phyloP scores from a whole-genome alignment of 495 filamentous ascomycete species.

The Xeromyces bisporus region DNA sequence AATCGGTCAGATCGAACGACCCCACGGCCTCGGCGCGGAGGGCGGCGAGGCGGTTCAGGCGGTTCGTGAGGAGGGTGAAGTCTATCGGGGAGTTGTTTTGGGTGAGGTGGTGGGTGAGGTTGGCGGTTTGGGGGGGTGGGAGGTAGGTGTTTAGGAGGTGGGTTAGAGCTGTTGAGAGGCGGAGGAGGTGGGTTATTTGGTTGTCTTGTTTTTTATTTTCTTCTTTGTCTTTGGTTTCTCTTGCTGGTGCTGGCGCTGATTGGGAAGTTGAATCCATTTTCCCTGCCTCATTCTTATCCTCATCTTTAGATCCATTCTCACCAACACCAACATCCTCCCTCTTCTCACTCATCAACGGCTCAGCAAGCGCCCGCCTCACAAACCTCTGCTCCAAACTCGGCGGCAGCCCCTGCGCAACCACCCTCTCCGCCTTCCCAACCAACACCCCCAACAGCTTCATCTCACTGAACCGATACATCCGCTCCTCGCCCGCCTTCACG shows the following conservation, averaged over 20 bases:
- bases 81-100: constrained; percentile 34
- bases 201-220: constrained; percentile 22
- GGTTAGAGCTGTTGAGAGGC: constrained; percentile 55
- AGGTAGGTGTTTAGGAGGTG: constrained; percentile 66
- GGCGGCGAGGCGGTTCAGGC: constrained; percentile 44
- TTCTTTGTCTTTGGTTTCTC: constrained; percentile 4
- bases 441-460: constrained; percentile 51
- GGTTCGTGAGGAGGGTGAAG: constrained; percentile 50
- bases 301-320: constrained; percentile 4
- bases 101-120: constrained; percentile 32
- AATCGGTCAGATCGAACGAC: constrained; percentile 50
- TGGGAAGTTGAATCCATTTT: constrained; percentile 17
- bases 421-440: constrained; percentile 50
- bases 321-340: constrained; percentile 21
- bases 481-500: constrained; percentile 65
- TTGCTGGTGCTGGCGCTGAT: constrained; percentile 18
- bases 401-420: constrained; percentile 50
- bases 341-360: constrained; percentile 50
- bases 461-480: constrained; percentile 60
- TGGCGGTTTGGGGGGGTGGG: constrained; percentile 29
- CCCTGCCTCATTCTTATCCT: constrained; percentile 15
- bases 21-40: constrained; percentile 53
- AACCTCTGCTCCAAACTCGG: constrained; percentile 75
- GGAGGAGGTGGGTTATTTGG: constrained; percentile 42
- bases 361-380: constrained; percentile 54